Evolutionary conservation across 2,329 filamentous ascomycete genomes (phyloP).

Genomic region (Aspergillus ruber): DNA sequence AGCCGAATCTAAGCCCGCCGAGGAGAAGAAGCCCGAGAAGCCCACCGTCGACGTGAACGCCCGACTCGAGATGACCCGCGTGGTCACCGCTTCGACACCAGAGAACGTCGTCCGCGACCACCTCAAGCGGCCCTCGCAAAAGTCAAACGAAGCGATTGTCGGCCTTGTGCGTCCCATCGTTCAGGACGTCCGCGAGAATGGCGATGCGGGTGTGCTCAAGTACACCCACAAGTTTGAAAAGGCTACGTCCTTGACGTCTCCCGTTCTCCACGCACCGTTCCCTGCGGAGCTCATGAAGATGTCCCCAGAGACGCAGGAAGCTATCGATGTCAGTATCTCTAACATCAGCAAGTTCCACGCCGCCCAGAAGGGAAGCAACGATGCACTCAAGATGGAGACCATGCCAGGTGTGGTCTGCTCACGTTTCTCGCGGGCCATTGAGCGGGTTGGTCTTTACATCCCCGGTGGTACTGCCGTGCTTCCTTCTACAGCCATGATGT

Average conservation of each 20-base stretch:
- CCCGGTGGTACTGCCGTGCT: constrained; percentile 96
- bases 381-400: constrained; percentile 80
- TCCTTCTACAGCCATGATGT: constrained; percentile 93
- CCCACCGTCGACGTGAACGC: constrained; percentile 49
- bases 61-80: constrained; percentile 76
- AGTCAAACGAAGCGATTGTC: constrained; percentile 89
- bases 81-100: constrained; percentile 61
- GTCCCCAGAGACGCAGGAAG: constrained; percentile 72
- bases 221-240: constrained; percentile 99
- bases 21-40: constrained; percentile 3
- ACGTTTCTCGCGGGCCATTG: constrained; percentile 85
- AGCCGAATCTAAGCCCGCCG: constrained; percentile 19
- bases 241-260: constrained; percentile 81
- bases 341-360: constrained; percentile 94
- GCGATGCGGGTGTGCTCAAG: constrained; percentile 79
- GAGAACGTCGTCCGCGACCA: constrained; percentile 62
- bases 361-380: constrained; percentile 72
- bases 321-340: constrained; percentile 89
- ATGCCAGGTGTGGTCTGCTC: constrained; percentile 97
- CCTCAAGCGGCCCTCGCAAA: constrained; percentile 84
- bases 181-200: constrained; percentile 72
- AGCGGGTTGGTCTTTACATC: constrained; percentile 92
- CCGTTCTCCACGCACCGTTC: constrained; percentile 86
- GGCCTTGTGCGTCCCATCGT: constrained; percentile 88
- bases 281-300: constrained; percentile 79